These are phyloP conservation scores for Pseudonitzschia delicatissima DNA, from an alignment of 108 stramenopile species.

Conservation along the genomic window DNA sequence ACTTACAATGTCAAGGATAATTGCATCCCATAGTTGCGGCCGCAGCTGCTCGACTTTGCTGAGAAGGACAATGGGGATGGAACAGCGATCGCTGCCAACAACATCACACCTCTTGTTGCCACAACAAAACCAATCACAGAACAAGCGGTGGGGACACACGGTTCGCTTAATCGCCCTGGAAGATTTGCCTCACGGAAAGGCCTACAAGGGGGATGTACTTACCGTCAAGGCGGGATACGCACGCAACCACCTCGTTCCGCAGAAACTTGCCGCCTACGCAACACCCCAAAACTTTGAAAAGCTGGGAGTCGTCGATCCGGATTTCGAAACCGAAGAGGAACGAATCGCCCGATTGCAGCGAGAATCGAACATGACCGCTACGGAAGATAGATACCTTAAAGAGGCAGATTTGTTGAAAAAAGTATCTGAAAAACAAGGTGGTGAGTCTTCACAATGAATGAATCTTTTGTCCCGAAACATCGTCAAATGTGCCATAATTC, in stretches of 20 bases:
- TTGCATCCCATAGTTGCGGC: not conserved
- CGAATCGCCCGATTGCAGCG: slow-evolving; percentile 28
- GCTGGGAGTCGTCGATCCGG: slow-evolving; percentile 72
- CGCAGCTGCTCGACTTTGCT: no score
- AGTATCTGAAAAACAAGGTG: slow-evolving; percentile 75
- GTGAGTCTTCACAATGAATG: slow-evolving; percentile 27
- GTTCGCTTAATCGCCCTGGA: slow-evolving; percentile 79
- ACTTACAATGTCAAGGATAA: not conserved
- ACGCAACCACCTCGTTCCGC: slow-evolving; percentile 77
- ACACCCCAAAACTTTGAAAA: slow-evolving; percentile 77
- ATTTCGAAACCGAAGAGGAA: slow-evolving; percentile 63
- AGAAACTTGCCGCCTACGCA: slow-evolving; percentile 78
- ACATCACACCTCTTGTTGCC: not conserved
- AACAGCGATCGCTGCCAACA: not conserved
- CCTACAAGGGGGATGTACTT: slow-evolving; percentile 73
- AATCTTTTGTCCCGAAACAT: not conserved
- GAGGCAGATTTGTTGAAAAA: slow-evolving; percentile 72
- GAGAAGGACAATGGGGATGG: not conserved
- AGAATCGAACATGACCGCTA: slow-evolving; percentile 28
- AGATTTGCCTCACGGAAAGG: slow-evolving; percentile 76
- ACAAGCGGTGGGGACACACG: slow-evolving; percentile 39
- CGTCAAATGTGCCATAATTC: no score
- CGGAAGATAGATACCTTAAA: slow-evolving; percentile 48
- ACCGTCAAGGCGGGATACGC: slow-evolving; percentile 85
- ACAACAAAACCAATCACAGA: not conserved